phyloP scores from a whole-genome alignment of 495 filamentous ascomycete genomes.

The Baudoinia panamericana region DNA sequence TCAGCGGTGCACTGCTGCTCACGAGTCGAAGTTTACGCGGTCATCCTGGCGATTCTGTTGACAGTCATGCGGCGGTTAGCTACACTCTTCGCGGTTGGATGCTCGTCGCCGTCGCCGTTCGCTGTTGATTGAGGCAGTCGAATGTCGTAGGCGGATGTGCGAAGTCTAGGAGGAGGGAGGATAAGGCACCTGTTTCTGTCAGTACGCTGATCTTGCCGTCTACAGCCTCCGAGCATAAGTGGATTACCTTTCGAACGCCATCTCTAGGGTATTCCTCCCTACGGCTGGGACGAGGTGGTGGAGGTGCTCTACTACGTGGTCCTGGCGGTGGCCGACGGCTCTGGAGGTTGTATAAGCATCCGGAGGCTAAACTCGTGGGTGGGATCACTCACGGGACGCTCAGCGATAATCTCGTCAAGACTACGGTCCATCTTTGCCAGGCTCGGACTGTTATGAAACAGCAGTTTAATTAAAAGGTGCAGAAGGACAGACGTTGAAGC shows the following conservation, averaged over 20 bases:
- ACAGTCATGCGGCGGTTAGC: slow-evolving; percentile 20
- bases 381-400: slow-evolving; percentile 15
- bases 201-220: neutral
- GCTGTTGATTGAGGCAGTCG: slow-evolving; percentile 1
- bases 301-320: neutral
- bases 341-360: neutral
- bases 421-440: slow-evolving; percentile 22
- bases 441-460: no score
- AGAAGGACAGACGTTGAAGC: neutral
- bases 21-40: slow-evolving; percentile 41
- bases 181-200: slow-evolving; percentile 13
- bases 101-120: slow-evolving; percentile 5
- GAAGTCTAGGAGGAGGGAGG: slow-evolving; percentile 12
- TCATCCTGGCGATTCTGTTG: slow-evolving; percentile 31
- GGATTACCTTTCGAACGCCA: slow-evolving; percentile 24
- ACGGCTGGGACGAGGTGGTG: slow-evolving; percentile 12
- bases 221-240: neutral
- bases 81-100: slow-evolving; percentile 5
- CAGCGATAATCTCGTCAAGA: slow-evolving; percentile 22
- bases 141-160: neutral
- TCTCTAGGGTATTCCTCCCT: slow-evolving; percentile 21
- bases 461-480: no score
- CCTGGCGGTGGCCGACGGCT: slow-evolving; percentile 1
- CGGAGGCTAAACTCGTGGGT: neutral
- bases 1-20: slow-evolving; percentile 32